phyloP scores from a whole-genome alignment of 495 filamentous ascomycete genomes.

The Neurospora sublineolata region DNA sequence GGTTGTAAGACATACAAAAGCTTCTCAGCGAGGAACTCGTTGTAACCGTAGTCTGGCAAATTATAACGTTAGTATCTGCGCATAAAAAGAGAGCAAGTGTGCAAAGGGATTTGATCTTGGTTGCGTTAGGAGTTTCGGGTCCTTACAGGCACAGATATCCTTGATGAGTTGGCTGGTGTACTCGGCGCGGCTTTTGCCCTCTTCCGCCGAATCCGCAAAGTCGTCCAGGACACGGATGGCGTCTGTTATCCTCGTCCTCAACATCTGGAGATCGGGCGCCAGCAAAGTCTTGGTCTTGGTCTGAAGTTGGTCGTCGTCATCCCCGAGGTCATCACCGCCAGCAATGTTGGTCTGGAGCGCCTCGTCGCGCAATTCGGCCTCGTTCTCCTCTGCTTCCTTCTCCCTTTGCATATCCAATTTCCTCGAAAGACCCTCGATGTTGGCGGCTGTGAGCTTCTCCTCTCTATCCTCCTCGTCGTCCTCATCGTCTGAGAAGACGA shows the following conservation, averaged over 20 bases:
- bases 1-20: conserved; percentile 10
- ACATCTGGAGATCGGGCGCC: conserved; percentile 79
- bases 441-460: conserved; percentile 87
- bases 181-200: conserved; percentile 69
- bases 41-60: conserved; percentile 66
- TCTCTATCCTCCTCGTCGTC: conserved; percentile 80
- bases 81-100: no score
- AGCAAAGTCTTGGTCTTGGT: conserved; percentile 42
- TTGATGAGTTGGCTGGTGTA: conserved; percentile 78
- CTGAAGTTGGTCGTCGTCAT: conserved; percentile 32
- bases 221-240: conserved; percentile 84
- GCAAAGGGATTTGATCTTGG: no score
- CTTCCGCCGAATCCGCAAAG: conserved; percentile 65
- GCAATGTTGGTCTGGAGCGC: conserved; percentile 92
- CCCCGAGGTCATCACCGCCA: conserved; percentile 46
- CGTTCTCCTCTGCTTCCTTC: conserved; percentile 62
- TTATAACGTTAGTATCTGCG: background rate
- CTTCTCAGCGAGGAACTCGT: conserved; percentile 33
- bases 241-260: conserved; percentile 85
- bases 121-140: background rate
- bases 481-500: conserved; percentile 92
- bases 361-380: conserved; percentile 72
- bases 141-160: conserved; percentile 67
- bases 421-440: conserved; percentile 81
- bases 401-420: conserved; percentile 64